Evolutionary conservation across 306 rosid species (phyloP).

Genomic region (Hippophae gyantsensis): DNA sequence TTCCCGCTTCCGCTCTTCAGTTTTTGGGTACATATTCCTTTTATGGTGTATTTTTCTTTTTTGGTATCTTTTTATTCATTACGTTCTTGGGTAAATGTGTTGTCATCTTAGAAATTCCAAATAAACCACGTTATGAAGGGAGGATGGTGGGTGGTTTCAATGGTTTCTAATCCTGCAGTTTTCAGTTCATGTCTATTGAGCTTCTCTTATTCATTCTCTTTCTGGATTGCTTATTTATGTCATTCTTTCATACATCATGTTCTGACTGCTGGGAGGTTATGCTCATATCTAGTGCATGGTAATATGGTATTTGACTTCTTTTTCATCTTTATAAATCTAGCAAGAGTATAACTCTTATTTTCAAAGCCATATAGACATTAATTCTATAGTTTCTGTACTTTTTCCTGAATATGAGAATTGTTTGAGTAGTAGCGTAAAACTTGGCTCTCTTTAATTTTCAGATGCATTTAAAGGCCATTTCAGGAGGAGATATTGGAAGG

Average conservation of each 20-base stretch:
- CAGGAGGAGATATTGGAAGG: constrained; percentile 63
- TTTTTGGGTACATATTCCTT: constrained; percentile 55
- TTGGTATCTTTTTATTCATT: not conserved
- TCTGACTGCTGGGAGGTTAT: no score
- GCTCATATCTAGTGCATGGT: no score
- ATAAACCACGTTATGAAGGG: not conserved
- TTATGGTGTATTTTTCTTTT: constrained; percentile 15
- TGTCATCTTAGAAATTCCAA: not conserved
- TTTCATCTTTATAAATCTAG: no score
- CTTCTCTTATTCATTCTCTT: no score
- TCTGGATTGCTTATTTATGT: no score
- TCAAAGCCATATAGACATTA: no score
- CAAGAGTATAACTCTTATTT: no score
- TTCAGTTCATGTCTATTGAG: no score
- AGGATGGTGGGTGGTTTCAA: not conserved
- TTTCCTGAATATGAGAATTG: not conserved
- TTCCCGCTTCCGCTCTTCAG: constrained; percentile 90
- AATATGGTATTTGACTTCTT: no score
- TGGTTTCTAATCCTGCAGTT: no score
- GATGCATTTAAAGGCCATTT: constrained; percentile 66
- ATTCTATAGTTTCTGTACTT: not conserved
- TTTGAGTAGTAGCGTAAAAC: not conserved
- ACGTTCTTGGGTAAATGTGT: not conserved
- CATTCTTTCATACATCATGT: no score
- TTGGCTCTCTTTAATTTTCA: constrained; percentile 21